A percentile compares a stretch with the other conserved stretches of the same genome.
Conservation (phyloP, 805 yeast species). For the Lachancea sp. region DNA sequence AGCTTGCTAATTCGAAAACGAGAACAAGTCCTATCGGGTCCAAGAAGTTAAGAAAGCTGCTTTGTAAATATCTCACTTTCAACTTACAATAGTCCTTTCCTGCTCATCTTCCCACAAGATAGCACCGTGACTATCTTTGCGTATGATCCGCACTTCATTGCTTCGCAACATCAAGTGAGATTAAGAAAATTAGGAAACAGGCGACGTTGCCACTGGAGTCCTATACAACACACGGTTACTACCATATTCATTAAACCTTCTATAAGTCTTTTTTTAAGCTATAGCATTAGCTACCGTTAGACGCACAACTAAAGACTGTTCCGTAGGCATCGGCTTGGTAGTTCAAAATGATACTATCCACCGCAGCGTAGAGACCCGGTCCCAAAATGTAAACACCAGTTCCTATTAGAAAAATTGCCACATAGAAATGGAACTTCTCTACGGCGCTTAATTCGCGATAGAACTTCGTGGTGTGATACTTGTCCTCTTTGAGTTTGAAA, state of each 20-base stretch:
- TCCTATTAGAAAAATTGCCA: conserved; percentile 36
- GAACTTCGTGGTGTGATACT: conserved; percentile 27
- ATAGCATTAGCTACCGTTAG: conserved; percentile 30
- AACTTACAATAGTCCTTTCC: too few species aligned
- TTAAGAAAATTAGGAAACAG: not conserved
- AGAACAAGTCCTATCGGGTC: too few species aligned
- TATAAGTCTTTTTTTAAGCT: not conserved
- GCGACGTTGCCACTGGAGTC: not conserved
- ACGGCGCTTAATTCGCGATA: conserved; percentile 22
- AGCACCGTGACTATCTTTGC: too few species aligned
- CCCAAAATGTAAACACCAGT: conserved; percentile 52
- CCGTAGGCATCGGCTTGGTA: conserved; percentile 46
- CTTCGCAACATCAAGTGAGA: too few species aligned
- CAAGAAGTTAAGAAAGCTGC: too few species aligned
- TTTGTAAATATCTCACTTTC: too few species aligned
- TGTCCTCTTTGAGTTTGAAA: conserved; percentile 39
- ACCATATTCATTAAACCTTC: not conserved
- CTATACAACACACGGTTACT: too few species aligned
- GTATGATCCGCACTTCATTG: too few species aligned
- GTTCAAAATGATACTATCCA: conserved; percentile 47
- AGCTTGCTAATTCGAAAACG: too few species aligned
- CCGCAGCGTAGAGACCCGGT: conserved; percentile 52
- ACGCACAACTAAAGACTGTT: conserved; percentile 45
- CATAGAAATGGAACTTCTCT: conserved; percentile 35
- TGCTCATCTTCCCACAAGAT: too few species aligned